phyloP scores from a whole-genome alignment of 345 rosid genomes.

The Schrenkiella parvula region DNA sequence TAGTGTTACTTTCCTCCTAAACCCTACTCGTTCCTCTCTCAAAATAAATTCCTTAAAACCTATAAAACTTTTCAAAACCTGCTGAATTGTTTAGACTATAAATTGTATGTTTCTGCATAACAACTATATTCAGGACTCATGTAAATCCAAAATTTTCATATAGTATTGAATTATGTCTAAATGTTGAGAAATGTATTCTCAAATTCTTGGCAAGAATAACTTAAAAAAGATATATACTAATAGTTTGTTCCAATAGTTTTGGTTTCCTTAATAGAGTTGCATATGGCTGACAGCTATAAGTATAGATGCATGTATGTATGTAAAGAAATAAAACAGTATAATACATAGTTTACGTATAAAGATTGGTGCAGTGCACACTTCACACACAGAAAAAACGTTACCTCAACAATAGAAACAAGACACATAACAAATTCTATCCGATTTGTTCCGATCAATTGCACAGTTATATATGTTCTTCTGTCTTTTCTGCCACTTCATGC shows the following conservation, averaged over 20 bases:
- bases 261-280: constrained; percentile 24
- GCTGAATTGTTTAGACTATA: too few species aligned
- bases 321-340: background rate
- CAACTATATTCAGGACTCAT: background rate
- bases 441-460: constrained; percentile 33
- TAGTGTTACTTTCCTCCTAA: background rate
- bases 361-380: constrained; percentile 22
- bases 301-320: background rate
- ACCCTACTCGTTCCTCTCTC: background rate
- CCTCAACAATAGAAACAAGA: constrained; percentile 31
- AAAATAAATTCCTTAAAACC: too few species aligned
- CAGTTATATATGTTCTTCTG: constrained; percentile 33
- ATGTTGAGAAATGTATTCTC: background rate
- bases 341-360: background rate
- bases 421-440: constrained; percentile 38
- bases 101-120: background rate
- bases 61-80: too few species aligned
- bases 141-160: background rate
- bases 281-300: background rate
- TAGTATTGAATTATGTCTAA: background rate
- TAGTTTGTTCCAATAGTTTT: background rate
- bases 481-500: constrained; percentile 27
- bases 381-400: constrained; percentile 6
- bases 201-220: background rate
- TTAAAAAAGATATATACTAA: background rate